A percentile compares a stretch with the other conserved stretches of the same genome.
These are phyloP conservation scores for Scheffersomyces coipomensis DNA, from an alignment of 805 yeast genomes.

Conservation along the genomic window DNA sequence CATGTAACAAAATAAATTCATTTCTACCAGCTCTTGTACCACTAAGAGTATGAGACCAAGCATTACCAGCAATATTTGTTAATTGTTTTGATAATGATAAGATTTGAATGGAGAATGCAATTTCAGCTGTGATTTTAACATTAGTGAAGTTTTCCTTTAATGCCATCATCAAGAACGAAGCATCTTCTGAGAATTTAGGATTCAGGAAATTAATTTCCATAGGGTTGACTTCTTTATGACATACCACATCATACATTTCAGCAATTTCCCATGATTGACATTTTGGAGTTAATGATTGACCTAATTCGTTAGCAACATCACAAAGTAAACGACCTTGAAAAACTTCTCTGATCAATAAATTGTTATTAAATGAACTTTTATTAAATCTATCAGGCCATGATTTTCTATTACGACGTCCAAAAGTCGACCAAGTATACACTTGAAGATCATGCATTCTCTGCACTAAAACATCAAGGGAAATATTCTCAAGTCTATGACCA, in stretches of 20 bases:
- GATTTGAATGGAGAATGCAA: slow-evolving; percentile 82
- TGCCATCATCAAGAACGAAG: slow-evolving; percentile 64
- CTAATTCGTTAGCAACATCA: slow-evolving; percentile 93
- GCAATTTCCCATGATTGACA: slow-evolving; percentile 93
- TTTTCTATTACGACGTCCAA: slow-evolving; percentile 80
- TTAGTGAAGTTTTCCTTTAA: slow-evolving; percentile 65
- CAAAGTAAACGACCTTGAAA: slow-evolving; percentile 85
- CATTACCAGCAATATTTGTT: slow-evolving; percentile 93
- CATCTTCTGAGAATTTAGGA: slow-evolving; percentile 64
- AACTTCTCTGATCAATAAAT: slow-evolving; percentile 61
- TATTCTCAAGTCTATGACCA: slow-evolving; percentile 83
- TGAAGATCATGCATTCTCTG: slow-evolving; percentile 77
- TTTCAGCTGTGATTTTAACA: slow-evolving; percentile 69
- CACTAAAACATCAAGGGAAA: slow-evolving; percentile 74
- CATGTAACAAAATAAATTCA: slow-evolving; percentile 89
- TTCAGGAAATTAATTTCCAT: slow-evolving; percentile 74
- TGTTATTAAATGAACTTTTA: slow-evolving; percentile 46
- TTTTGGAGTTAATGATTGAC: slow-evolving; percentile 84
- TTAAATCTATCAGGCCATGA: slow-evolving; percentile 78
- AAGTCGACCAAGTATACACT: slow-evolving; percentile 72
- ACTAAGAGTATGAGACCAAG: slow-evolving; percentile 91
- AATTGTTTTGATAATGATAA: slow-evolving; percentile 86
- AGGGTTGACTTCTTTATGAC: slow-evolving; percentile 59
- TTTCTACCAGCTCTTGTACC: slow-evolving; percentile 97
- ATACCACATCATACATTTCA: slow-evolving; percentile 85